phyloP scores from a whole-genome alignment of 2,329 filamentous ascomycete genomes.

The Arthrobotrys pseudoclavata region DNA sequence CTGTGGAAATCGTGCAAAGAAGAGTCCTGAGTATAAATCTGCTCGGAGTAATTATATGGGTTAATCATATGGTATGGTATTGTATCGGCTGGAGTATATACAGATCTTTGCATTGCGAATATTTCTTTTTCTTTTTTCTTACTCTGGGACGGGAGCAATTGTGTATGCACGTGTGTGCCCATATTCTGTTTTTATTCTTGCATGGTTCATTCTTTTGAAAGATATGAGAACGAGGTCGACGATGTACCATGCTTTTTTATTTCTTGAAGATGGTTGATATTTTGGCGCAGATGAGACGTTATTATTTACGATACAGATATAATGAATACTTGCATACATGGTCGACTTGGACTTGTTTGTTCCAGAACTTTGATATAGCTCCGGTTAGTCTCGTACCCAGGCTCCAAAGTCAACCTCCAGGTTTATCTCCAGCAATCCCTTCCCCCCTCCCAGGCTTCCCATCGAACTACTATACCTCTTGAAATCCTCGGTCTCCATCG shows the following conservation, averaged over 20 bases:
- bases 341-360: background rate
- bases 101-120: constrained; percentile 25
- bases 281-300: constrained; percentile 6
- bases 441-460: too few relatives aligned
- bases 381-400: too few relatives aligned
- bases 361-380: background rate
- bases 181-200: background rate
- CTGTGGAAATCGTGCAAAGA: constrained; percentile 12
- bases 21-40: background rate
- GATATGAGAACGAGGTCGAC: constrained; percentile 13
- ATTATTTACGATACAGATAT: constrained; percentile 12
- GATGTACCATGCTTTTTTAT: background rate
- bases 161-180: background rate
- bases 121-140: constrained; percentile 5
- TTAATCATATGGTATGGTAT: constrained; percentile 23
- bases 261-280: constrained; percentile 1
- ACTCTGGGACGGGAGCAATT: constrained; percentile 2
- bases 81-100: constrained; percentile 36
- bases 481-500: too few relatives aligned
- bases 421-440: too few relatives aligned
- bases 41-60: constrained; percentile 15
- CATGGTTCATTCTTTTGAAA: background rate
- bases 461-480: too few relatives aligned
- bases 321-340: constrained; percentile 1
- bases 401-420: too few relatives aligned